phyloP scores from a whole-genome alignment of 2,329 filamentous ascomycete genomes.

The Dactylellina cionopaga region DNA sequence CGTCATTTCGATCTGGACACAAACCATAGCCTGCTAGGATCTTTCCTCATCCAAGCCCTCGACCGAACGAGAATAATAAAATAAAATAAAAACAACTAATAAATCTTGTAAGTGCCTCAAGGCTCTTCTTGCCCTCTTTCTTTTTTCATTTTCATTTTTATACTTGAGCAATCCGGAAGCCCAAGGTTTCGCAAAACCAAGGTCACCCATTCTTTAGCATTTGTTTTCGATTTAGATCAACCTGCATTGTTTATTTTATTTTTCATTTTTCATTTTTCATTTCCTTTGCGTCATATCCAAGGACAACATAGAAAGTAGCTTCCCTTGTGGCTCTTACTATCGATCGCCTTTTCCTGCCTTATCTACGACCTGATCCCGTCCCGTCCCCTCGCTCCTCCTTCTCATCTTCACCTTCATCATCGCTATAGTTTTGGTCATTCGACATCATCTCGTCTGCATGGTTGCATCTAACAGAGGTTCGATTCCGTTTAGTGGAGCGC shows the following conservation, averaged over 20 bases:
- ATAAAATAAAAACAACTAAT: conserved; percentile 47
- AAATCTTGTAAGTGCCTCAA: conserved; percentile 50
- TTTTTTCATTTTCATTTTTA: conserved; percentile 54
- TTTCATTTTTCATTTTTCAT: conserved; percentile 20
- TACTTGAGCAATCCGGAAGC: conserved; percentile 48
- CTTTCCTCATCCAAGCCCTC: conserved; percentile 53
- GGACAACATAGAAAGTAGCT: conserved; percentile 49
- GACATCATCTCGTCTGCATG: conserved; percentile 49
- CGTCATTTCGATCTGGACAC: conserved; percentile 52
- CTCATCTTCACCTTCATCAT: too few species aligned
- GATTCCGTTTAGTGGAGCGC: conserved; percentile 51
- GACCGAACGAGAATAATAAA: conserved; percentile 34
- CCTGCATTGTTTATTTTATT: conserved; percentile 52
- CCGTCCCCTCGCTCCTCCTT: conserved; percentile 10
- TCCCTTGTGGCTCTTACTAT: conserved; percentile 29
- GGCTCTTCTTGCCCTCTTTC: conserved; percentile 51
- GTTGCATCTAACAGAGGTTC: conserved; percentile 52
- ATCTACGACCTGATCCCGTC: conserved; percentile 31
- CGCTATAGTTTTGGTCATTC: conserved; percentile 35
- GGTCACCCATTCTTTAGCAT: conserved; percentile 45
- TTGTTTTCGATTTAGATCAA: conserved; percentile 49
- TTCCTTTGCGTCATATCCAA: conserved; percentile 51
- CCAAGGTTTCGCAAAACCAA: conserved; percentile 44
- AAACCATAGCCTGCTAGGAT: conserved; percentile 45
- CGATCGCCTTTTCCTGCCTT: conserved; percentile 30